Conservation (phyloP, 2,329 filamentous ascomycete genomes). For the Acarospora socialis region DNA sequence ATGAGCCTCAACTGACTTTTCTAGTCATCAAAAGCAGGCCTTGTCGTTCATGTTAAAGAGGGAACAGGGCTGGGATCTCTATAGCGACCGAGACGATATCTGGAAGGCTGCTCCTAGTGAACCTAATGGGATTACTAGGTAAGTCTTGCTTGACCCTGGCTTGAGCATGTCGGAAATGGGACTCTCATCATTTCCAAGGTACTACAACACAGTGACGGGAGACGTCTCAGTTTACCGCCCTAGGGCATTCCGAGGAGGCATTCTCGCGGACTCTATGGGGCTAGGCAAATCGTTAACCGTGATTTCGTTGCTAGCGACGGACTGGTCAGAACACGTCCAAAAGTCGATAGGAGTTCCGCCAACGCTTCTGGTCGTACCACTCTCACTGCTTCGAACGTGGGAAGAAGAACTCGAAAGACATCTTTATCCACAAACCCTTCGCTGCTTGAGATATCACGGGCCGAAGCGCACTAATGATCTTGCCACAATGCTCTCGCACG, state of each 20-base stretch:
- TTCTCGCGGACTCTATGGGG: conserved; percentile 36
- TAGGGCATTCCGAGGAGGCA: conserved; percentile 27
- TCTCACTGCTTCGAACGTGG: conserved; percentile 27
- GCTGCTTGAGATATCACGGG: conserved; percentile 4
- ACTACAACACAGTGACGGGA: conserved; percentile 21
- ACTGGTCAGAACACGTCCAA: conserved; percentile 10
- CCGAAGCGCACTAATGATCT: conserved; percentile 4
- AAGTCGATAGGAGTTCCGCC: background rate
- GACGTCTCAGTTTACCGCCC: conserved; percentile 21
- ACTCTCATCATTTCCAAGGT: conserved; percentile 1
- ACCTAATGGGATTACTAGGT: conserved; percentile 14
- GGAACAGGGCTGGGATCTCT: conserved; percentile 25
- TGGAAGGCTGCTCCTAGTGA: conserved; percentile 22
- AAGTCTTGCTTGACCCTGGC: background rate
- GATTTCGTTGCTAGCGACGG: conserved; percentile 27
- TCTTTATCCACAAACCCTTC: conserved; percentile 14
- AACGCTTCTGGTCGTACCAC: conserved; percentile 27
- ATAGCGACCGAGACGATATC: conserved; percentile 18
- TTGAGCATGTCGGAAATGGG: background rate
- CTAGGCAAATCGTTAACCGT: conserved; percentile 33
- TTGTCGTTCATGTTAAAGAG: conserved; percentile 29
- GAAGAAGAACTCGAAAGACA: conserved; percentile 21
- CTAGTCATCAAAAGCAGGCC: conserved; percentile 32
- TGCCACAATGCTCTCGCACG: background rate
- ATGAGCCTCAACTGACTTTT: conserved; percentile 17